Base-by-base conservation (phyloP, 129 eudicot species). In the Escallonia rubra region DNA sequence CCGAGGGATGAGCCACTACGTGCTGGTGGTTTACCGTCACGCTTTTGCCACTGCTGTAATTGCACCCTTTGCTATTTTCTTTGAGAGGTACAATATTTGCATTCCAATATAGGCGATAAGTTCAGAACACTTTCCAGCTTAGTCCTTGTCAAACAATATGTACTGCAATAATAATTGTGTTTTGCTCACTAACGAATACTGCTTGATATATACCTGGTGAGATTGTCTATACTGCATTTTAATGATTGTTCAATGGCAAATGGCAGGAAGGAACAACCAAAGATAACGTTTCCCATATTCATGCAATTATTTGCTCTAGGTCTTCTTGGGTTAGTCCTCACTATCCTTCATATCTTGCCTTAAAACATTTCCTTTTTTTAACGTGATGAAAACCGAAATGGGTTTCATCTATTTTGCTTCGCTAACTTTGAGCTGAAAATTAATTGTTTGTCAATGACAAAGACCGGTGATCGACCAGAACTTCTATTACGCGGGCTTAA, bases 1-100 rank as follows among this genome's bases (percentile, higher is more conserved):
- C 48, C n/a, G 57, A 45, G 81, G 81, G 7, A 76, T 76, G 81
- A 58, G 74, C 57, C 76, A 72, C 57, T 76, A 52, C 57, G 75
- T 76, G 11, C 76, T 70, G 23, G 75, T 76, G 10, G 75, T 72
- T 12, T 76, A 76, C 70, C 63, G 81, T 8, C 81, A 76, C 14
- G 45, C 56, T 23, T 23, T 70, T 64, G 81, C 81, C 3, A 66
- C 68, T 39, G 10, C 59, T 10, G 59, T 42, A 39, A 64, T 76
- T 64, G 76, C 76, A 3, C 81, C 81, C 15, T 76, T 76, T 23
- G 81, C 81, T 51, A 43, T 70, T 11, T 59, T 76, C 54, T 39
- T 76, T 2, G 81, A 76, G 70, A 76, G 81, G 81, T 76, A 50
- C n/a, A 62, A 39, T 62, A 23, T 0, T 23, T 23, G 34, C 34